Base-by-base conservation (phyloP, 768 basidiomycete species). In the Rubroboletus pulcherrimus region DNA sequence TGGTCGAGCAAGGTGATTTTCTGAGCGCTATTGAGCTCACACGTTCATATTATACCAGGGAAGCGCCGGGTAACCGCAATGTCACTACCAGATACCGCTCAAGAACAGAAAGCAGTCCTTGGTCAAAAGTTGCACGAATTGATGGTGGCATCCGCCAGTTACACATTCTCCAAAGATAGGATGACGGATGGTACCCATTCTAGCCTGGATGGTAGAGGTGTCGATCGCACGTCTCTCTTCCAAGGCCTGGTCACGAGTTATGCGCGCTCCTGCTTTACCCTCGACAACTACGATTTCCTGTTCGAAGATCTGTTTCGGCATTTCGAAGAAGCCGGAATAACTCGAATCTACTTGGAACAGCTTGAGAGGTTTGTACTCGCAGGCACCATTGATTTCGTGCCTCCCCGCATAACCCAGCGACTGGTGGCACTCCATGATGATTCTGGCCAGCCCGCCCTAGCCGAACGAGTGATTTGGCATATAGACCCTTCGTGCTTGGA, bases 121-220 rank as follows among this genome's bases (percentile, higher is more conserved):
- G 89, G 88, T 2, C 78, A 81, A 50, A 88, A 89, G 64, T 78
- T 98, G 55, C 80, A 79, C 35, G 90, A 89, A 55, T 78, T 99
- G 31, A 89, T 99, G 86, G 73, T 76, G 11, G 93, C 97, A 3
- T 97, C 97, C 2, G 78, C 89, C 40, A 83, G 78, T 19, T 98
- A 95, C 70, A 85, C 89, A 1, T 99, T 99, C 71, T 95, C 96
- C 2, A 92, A 97, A 64, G 93, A 98, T 14, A 86, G 97, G 26
- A 87, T 98, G 83, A 86, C 79, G 24, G 97, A 98, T 69, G 82
- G 80, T 39, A 96, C 94, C 2, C 94, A 98, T 71, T 68, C 75
- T 49, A 88, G 84, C 14, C 80, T 83, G 7, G 90, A 94, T 67
- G 88, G 89, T 21, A 84, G 92, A 38, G 96, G 96, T 24, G 94